Evolutionary conservation across 352 stramenopile species (phyloP), one percentile per base, ranked within the genome.

Genomic region (Pythium dissotocum): DNA sequence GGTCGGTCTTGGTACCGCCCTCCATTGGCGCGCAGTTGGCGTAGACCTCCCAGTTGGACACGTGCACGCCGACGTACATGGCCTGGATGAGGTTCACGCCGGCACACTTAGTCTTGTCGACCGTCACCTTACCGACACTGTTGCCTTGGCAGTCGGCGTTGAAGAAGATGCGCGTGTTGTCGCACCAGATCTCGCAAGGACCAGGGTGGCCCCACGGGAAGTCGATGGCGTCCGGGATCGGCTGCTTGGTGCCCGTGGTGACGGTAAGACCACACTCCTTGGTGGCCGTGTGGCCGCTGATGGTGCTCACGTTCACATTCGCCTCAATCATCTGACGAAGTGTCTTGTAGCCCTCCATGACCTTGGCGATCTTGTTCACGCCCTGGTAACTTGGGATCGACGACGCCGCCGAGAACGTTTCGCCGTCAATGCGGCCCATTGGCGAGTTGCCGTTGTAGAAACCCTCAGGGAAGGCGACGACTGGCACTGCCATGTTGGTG

Each of bases 51-150:
- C 60, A 66, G 46, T 66, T 66, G 30, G 30, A 28, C 1, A 66
- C 48, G 44, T 66, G 60, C 13, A 36, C 52, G 24, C 60, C 60
- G n/a, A 67, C 21, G 61, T 67, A 61, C 61, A 67, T 67, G 61
- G 33, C 61, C 51, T 67, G 61, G 51, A 61, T 38, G 13, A 60
- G 40, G 1, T 36, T 67, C 26, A 40, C 61, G 12, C 61, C 61
- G 24, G n/a, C 33, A 18, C 61, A 67, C 51, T 14, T 14, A 14
- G 44, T 52, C 16, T 28, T 14, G 44, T n/a, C 26, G n/a, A 21
- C 16, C 44, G 44, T 28, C 16, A 21, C 5, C 44, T 21, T 14
- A 52, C 16, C 16, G 44, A 52, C n/a, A n/a, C n/a, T n/a, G n/a
- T n/a, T n/a, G 35, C 55, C 55, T 38, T 36, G 32, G 55, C 55